Evolutionary conservation across 176 grass and related monocot species (phyloP).

Genomic region (maize (Zea mays)): DNA sequence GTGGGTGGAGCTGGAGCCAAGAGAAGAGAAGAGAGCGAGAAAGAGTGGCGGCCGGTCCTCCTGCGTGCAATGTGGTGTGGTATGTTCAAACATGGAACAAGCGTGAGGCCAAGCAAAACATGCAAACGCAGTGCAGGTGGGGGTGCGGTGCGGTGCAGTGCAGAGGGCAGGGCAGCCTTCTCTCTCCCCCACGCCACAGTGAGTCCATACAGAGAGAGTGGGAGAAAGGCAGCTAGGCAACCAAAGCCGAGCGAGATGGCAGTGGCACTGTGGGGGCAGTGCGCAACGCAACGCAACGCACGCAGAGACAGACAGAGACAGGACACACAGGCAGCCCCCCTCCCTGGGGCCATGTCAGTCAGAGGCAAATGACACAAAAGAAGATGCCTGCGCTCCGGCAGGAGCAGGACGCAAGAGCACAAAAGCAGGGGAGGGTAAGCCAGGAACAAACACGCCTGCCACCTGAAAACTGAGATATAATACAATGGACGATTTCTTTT

Average conservation of each 20-base stretch:
- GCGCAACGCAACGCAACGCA: not conserved
- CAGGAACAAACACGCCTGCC: constrained; percentile 79
- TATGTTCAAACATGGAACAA: constrained; percentile 37
- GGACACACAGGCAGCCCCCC: not conserved
- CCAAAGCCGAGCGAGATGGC: constrained; percentile 18
- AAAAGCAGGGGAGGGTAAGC: constrained; percentile 30
- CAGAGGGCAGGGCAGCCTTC: not conserved
- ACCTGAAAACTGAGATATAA: constrained; percentile 38
- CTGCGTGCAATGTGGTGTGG: too few species aligned
- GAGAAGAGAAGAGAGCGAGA: not conserved
- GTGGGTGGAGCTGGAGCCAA: not conserved
- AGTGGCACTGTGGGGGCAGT: not conserved
- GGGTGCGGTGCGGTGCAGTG: too few species aligned
- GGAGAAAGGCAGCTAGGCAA: not conserved
- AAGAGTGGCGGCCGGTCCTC: not conserved
- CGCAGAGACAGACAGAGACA: not conserved
- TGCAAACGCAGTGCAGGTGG: constrained; percentile 31
- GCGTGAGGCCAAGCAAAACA: constrained; percentile 63
- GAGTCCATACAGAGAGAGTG: not conserved
- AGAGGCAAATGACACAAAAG: constrained; percentile 57
- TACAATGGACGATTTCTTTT: not conserved
- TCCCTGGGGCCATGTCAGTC: constrained; percentile 33
- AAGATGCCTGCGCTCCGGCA: constrained; percentile 62
- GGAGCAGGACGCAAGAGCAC: constrained; percentile 45
- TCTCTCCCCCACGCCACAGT: constrained; percentile 1